Evolutionary conservation across 2,329 filamentous ascomycete genomes (phyloP), one percentile per base, ranked within the genome.

Genomic region (Aspergillus novoparasiticus): DNA sequence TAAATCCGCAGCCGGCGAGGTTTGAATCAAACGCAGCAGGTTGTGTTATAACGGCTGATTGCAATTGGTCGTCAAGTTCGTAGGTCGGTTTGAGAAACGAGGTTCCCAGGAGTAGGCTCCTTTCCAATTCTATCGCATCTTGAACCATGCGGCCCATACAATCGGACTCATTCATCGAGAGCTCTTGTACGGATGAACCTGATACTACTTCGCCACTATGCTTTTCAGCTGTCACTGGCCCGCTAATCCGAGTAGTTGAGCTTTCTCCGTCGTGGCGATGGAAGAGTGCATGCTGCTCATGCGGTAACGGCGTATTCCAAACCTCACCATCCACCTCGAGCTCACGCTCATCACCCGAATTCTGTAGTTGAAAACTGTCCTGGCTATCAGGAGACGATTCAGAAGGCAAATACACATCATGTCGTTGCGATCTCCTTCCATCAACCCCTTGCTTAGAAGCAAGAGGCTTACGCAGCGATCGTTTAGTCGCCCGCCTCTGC

Each of bases 91-190:
- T 63, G 12, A 63, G n/a, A 45, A 66, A 51, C 32, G 68, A 60
- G 23, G 68, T 63, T 28, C 59, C 67, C 28, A 26, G 26, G 30
- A 68, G 34, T 28, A 72, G 51, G 34, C 41, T 68, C 28, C 57
- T 64, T 36, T 69, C 70, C 6, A 71, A 28, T 21, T 66, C 64
- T 19, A 58, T 64, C 5, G 68, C 59, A 34, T 67, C 62, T 26
- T 32, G 48, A 9, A 51, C 48, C 21, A 51, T 51, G 10, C 23
- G 48, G 8, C n/a, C 48, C 16, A 51, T 10, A 26, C 23, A 51
- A 4, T n/a, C 23, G 2, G 48, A 51, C 11, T n/a, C 48, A 4
- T n/a, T 32, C 0, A 19, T 1, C 1, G 26, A 30, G 12, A 16
- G 16, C 48, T 1, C 16, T n/a, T 28, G 48, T 19, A 6, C 14